Conservation (phyloP, 495 filamentous ascomycete genomes). For the Aspergillus sparsus region DNA sequence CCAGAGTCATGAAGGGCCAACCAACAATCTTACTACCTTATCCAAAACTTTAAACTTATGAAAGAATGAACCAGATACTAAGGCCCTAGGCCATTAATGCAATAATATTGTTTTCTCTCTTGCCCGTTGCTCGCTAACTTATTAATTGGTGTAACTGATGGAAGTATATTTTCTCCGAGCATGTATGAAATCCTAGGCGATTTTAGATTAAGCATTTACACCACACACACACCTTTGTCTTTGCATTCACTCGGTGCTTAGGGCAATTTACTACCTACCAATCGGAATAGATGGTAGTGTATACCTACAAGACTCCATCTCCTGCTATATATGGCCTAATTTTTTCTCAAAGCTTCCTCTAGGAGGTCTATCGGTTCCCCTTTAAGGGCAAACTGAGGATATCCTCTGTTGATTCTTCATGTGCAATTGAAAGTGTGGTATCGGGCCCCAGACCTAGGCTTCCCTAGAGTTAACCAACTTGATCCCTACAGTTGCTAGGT, state of each 20-base stretch:
- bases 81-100: not conserved
- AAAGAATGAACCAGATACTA: not conserved
- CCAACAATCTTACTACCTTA: not conserved
- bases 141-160: not conserved
- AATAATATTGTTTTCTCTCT: not conserved
- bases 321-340: too few species aligned
- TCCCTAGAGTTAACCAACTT: slow-evolving; percentile 6
- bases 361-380: too few species aligned
- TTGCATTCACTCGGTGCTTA: too few species aligned
- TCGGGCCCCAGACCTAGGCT: not conserved
- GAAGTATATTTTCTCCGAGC: not conserved
- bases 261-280: too few species aligned
- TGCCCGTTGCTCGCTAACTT: not conserved
- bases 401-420: not conserved
- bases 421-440: not conserved
- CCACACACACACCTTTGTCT: too few species aligned
- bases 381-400: not conserved
- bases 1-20: not conserved
- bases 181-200: not conserved
- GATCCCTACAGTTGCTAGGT: not conserved
- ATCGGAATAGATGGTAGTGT: too few species aligned
- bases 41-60: not conserved
- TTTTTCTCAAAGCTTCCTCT: too few species aligned
- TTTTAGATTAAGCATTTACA: not conserved
- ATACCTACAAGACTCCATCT: too few species aligned